phyloP scores from a whole-genome alignment of 2,329 filamentous ascomycete species.

The Alternaria ethzedia region DNA sequence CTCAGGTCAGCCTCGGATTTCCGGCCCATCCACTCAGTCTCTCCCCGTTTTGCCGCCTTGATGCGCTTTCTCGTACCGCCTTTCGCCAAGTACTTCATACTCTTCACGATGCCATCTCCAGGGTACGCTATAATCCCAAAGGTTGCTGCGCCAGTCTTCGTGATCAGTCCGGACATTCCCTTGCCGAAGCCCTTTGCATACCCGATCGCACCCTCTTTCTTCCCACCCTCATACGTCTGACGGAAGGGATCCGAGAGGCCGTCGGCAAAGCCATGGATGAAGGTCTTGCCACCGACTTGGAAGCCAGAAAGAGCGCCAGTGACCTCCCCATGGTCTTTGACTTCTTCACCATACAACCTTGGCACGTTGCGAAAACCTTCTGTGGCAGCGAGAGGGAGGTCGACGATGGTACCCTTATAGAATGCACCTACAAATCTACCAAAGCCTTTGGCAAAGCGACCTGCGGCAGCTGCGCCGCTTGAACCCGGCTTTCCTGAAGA shows the following conservation, averaged over 20 bases:
- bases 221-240: constrained; percentile 39
- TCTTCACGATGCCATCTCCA: constrained; percentile 21
- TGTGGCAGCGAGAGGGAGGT: constrained; percentile 46
- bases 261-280: constrained; percentile 40
- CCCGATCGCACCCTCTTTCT: constrained; percentile 42
- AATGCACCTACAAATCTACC: constrained; percentile 24
- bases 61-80: constrained; percentile 11
- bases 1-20: not conserved
- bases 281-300: constrained; percentile 42
- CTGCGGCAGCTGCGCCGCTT: constrained; percentile 8
- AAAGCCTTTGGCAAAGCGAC: constrained; percentile 22
- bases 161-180: constrained; percentile 16
- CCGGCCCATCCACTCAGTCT: constrained; percentile 8
- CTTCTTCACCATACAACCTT: constrained; percentile 47
- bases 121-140: constrained; percentile 22
- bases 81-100: constrained; percentile 13
- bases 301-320: constrained; percentile 44
- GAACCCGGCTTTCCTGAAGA: not conserved
- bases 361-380: constrained; percentile 48
- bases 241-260: constrained; percentile 41
- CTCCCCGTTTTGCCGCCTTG: constrained; percentile 2
- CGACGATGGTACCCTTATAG: constrained; percentile 44
- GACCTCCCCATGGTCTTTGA: constrained; percentile 41
- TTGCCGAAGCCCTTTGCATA: constrained; percentile 43
- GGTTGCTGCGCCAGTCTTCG: constrained; percentile 8